Percentiles rank a stretch among this genome's conserved stretches.
Evolutionary conservation across 805 yeast genomes (phyloP).

Genomic region (Candida ponderosae): DNA sequence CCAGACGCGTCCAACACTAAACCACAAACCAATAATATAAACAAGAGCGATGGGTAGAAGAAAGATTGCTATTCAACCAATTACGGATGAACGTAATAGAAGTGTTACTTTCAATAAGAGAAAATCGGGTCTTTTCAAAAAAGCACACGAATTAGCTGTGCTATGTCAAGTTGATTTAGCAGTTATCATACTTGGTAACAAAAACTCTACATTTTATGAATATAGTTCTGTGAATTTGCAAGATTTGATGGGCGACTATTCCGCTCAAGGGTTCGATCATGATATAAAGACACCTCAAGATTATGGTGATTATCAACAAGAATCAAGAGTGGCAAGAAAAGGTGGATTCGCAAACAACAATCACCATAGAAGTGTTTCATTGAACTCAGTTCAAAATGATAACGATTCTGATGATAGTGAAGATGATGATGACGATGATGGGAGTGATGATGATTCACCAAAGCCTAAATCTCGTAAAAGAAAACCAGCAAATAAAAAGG

Average conservation of each 20-base stretch:
- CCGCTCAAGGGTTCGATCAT: slow-evolving; percentile 27
- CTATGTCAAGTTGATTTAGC: slow-evolving; percentile 91
- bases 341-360: neutral
- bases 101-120: slow-evolving; percentile 87
- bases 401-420: slow-evolving; percentile 8
- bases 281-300: slow-evolving; percentile 61
- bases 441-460: slow-evolving; percentile 6
- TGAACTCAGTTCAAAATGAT: slow-evolving; percentile 7
- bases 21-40: too few relatives aligned
- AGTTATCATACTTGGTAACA: slow-evolving; percentile 77
- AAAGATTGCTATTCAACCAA: slow-evolving; percentile 88
- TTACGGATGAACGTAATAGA: slow-evolving; percentile 80
- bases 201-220: slow-evolving; percentile 71
- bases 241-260: slow-evolving; percentile 36
- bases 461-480: slow-evolving; percentile 5
- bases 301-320: slow-evolving; percentile 51
- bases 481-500: neutral
- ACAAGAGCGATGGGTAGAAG: slow-evolving; percentile 80
- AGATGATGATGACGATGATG: slow-evolving; percentile 9
- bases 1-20: too few relatives aligned
- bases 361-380: slow-evolving; percentile 9
- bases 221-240: slow-evolving; percentile 65
- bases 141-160: slow-evolving; percentile 58
- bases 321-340: slow-evolving; percentile 16
- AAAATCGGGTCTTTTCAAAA: slow-evolving; percentile 86